Base-by-base conservation (phyloP, 192 early-diverging fungal genomes). In the Linnemannia exigua region DNA sequence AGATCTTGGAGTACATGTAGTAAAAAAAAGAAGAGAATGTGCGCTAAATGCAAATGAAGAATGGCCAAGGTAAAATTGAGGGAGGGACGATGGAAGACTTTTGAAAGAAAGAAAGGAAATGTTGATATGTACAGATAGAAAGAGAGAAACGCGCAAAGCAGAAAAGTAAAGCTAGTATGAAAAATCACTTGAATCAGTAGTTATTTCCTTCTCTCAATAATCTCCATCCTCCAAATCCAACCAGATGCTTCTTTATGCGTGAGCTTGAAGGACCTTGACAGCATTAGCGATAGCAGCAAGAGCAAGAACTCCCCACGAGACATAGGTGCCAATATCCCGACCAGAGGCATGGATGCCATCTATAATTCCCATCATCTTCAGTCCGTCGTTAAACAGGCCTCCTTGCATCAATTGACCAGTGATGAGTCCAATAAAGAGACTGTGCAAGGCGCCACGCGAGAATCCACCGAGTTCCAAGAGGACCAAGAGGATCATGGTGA, bases 281-380 rank as follows among this genome's bases (percentile, higher is more conserved):
- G 44, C 50, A 58, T 80, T 80, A 28, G 75, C 84, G 14, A 76
- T 0, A 2, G 78, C 78, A 0, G 84, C 78, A 15, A 80, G 44
- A 3, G 52, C 74, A 17, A 86, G 68, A 6, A 80, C 70, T 20
- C 25, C 33, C 74, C 78, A 86, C 1, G 84, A 80, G 48, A 86
- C 19, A 41, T 77, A 74, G 2, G 38, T 76, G 28, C 84, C 84
- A 54, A 86, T 47, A 0, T 86, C 84, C 19, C 79, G 68, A 35
- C 84, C 70, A 3, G 84, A 76, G 1, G 70, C 54, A 69, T 86
- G 68, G 3, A 86, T 74, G 16, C 84, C 84, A 35, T 86, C 84
- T 4, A 86, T 48, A 41, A 86, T 44, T 9, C 78, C 84, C 68
- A 79, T 48, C 25, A 54, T 17, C 22, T 17, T 61, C 73, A 86